phyloP scores from a whole-genome alignment of 805 yeast species.

The Wickerhamomyces sydowiorum region DNA sequence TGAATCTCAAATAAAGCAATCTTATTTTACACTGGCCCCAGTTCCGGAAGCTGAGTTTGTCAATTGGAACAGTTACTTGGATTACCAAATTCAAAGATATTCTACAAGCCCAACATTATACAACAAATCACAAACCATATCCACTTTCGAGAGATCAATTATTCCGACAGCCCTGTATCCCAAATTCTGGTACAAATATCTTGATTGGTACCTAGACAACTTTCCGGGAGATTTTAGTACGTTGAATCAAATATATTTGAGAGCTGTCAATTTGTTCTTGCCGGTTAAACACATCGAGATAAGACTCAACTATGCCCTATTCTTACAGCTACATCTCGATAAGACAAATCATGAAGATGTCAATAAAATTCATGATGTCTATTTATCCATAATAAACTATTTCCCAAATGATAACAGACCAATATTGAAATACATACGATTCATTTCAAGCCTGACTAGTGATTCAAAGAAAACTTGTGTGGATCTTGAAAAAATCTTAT shows the following conservation, averaged over 20 bases:
- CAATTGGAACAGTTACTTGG: slow-evolving; percentile 62
- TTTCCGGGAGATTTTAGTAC: slow-evolving; percentile 23
- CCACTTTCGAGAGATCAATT: slow-evolving; percentile 68
- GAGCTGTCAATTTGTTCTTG: slow-evolving; percentile 43
- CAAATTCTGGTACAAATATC: slow-evolving; percentile 64
- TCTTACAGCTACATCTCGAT: too few species aligned
- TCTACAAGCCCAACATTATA: slow-evolving; percentile 12
- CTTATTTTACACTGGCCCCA: slow-evolving; percentile 47
- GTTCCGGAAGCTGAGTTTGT: slow-evolving; percentile 36
- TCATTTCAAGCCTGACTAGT: slow-evolving; percentile 12
- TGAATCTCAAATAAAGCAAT: slow-evolving; percentile 60
- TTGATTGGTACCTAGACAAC: slow-evolving; percentile 41
- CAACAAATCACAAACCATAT: slow-evolving; percentile 25
- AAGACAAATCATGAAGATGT: slow-evolving; percentile 4
- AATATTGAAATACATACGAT: slow-evolving; percentile 19
- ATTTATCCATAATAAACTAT: slow-evolving; percentile 9
- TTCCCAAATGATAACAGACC: slow-evolving; percentile 12
- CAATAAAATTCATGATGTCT: slow-evolving; percentile 15
- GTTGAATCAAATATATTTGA: slow-evolving; percentile 40
- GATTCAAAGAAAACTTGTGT: slow-evolving; percentile 16
- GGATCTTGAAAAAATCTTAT: slow-evolving; percentile 19
- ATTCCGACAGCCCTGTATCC: slow-evolving; percentile 59
- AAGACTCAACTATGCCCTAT: slow-evolving; percentile 19
- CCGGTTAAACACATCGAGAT: slow-evolving; percentile 8
- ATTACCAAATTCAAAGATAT: slow-evolving; percentile 38